Conservation (phyloP, 441 rosid genomes). For the Populus hybrid region DNA sequence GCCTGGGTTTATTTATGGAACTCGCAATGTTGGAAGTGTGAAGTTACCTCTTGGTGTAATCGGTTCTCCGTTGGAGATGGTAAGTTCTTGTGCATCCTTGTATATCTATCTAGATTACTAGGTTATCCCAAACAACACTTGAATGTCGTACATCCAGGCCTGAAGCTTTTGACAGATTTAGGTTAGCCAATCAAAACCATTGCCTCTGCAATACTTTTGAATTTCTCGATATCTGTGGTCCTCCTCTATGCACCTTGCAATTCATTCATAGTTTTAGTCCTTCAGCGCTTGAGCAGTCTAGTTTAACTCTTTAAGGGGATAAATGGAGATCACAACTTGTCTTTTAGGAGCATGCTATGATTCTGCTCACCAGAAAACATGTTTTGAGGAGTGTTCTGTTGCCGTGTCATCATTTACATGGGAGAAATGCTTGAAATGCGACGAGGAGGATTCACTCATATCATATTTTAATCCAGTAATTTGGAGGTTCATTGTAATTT, state of each 20-base stretch:
- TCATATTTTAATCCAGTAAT: background rate
- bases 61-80: conserved; percentile 87
- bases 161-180: background rate
- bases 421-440: background rate
- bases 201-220: too few species aligned
- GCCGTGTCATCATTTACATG: background rate
- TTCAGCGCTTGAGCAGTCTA: too few species aligned
- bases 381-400: background rate
- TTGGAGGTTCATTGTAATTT: background rate
- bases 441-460: background rate
- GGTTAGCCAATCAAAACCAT: background rate
- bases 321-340: background rate
- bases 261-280: too few species aligned
- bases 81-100: conserved; percentile 16
- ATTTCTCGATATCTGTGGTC: too few species aligned
- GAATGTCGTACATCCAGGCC: background rate
- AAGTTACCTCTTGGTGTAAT: conserved; percentile 68
- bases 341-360: background rate
- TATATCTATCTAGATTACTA: background rate
- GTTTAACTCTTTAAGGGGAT: background rate
- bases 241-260: too few species aligned
- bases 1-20: conserved; percentile 93
- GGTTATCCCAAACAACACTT: background rate
- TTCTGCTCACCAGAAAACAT: background rate
- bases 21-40: conserved; percentile 68